phyloP scores from a whole-genome alignment of 139 green algal species.

The Volvox africanus region DNA sequence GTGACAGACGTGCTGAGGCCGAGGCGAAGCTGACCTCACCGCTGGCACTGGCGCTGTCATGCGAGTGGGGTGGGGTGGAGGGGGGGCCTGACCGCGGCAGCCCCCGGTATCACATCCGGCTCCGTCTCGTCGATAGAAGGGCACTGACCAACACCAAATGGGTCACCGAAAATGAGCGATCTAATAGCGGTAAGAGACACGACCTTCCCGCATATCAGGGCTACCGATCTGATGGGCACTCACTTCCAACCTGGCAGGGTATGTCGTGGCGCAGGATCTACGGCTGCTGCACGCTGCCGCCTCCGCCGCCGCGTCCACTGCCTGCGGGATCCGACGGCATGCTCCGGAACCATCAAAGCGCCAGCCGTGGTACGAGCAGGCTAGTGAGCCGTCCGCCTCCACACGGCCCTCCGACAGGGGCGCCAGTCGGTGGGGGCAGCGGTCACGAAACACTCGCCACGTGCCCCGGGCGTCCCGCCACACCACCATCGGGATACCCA shows the following conservation, averaged over 20 bases:
- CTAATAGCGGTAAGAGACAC: too few species aligned
- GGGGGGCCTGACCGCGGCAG: too few species aligned
- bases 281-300: constrained; percentile 27
- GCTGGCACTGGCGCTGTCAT: too few species aligned
- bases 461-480: constrained; percentile 41
- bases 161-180: too few species aligned
- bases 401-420: constrained; percentile 63
- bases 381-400: constrained; percentile 63
- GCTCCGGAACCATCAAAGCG: constrained; percentile 51
- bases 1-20: too few species aligned
- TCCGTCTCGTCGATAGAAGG: too few species aligned
- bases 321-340: constrained; percentile 59
- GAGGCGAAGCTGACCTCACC: too few species aligned
- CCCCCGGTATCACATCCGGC: too few species aligned
- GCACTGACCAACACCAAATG: too few species aligned
- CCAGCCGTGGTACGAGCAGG: constrained; percentile 58
- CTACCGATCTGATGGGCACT: background rate
- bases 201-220: too few species aligned
- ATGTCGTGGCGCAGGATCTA: background rate
- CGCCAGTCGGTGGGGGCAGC: constrained; percentile 61
- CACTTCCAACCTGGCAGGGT: background rate
- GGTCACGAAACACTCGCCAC: constrained; percentile 55
- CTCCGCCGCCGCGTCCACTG: constrained; percentile 7
- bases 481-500: constrained; percentile 50
- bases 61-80: too few species aligned